Evolutionary conservation across 345 rosid species (phyloP), one percentile per base, ranked within the genome.

Genomic region (Zanthoxylum bungeanum): DNA sequence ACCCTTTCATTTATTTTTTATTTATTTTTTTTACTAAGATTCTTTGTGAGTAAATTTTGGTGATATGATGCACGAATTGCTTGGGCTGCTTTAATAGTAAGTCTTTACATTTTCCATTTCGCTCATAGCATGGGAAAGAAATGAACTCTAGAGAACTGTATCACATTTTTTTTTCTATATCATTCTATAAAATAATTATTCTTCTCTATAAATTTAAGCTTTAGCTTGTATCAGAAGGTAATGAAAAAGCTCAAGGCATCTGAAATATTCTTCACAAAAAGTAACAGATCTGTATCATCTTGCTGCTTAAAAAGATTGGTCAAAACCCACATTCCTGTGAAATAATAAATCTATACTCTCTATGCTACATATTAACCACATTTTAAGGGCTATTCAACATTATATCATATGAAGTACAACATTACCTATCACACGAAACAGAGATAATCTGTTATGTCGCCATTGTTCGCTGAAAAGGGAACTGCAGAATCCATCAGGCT

Each of bases 261-360:
- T 9, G 9, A 67, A 22, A 51, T 36, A 34, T 52, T 52, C 50
- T 67, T 36, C 46, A 19, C 39, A 21, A 34, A 67, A 50, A 36
- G 59, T 28, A 42, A 69, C 56, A 69, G 14, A 25, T 27, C 56
- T 21, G 57, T 4, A 39, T 44, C 24, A 7, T 14, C 60, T 66
- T 14, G 10, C 19, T 50, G 60, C 12, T 68, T 16, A 50, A 40
- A 24, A 52, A 19, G 37, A 17, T 68, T 50, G 72, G 49, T 12
- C 33, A 37, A 8, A 7, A 40, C 25, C 62, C 71, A 6, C 27
- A 14, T 68, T 68, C 39, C 63, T 37, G 51, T 8, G 21, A 57
- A 47, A 40, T 57, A 37, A 68, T 25, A 55, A 37, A 57, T 57
- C 55, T 70, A 58, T 42, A 44, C 28, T 57, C 47, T 42, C 65